A percentile compares a stretch with the other conserved stretches of the same genome.
Evolutionary conservation across 1,284 basidiomycete species (phyloP).

Genomic region (Pseudozyma pruni): DNA sequence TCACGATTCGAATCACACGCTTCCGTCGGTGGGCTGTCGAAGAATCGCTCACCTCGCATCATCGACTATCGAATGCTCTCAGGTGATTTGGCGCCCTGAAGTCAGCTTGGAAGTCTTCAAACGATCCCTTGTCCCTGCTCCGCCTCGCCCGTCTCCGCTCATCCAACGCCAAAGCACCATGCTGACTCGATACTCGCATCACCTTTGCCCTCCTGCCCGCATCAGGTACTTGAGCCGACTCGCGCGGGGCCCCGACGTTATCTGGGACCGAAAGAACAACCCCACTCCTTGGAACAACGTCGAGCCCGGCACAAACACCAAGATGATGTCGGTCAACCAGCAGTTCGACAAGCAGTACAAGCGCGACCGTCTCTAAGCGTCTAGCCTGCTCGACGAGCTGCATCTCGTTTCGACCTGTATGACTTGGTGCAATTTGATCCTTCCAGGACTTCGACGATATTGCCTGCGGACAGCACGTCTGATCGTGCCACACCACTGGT

Average conservation of each 20-base stretch:
- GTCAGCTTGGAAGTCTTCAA: too few relatives aligned
- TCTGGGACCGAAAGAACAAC: conserved; percentile 67
- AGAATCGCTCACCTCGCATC: too few relatives aligned
- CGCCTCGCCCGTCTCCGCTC: not conserved
- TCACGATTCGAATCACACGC: not conserved
- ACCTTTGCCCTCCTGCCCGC: not conserved
- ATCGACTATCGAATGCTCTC: too few relatives aligned
- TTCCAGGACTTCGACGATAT: too few relatives aligned
- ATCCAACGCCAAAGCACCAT: not conserved
- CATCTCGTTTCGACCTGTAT: too few relatives aligned
- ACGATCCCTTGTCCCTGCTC: too few relatives aligned
- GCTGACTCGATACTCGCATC: conserved; percentile 4
- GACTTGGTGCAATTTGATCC: too few relatives aligned
- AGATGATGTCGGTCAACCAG: conserved; percentile 60
- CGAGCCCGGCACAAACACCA: conserved; percentile 62
- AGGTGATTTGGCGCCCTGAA: too few relatives aligned
- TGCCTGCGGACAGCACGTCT: too few relatives aligned
- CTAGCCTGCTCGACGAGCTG: too few relatives aligned
- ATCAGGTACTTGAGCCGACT: conserved; percentile 58
- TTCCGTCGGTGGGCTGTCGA: too few relatives aligned
- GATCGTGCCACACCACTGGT: too few relatives aligned
- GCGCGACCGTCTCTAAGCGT: conserved; percentile 57
- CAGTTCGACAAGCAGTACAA: conserved; percentile 60
- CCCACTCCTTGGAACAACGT: conserved; percentile 65
- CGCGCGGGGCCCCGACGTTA: conserved; percentile 61